phyloP scores from a whole-genome alignment of 495 filamentous ascomycete species.

The Neurospora sp. region DNA sequence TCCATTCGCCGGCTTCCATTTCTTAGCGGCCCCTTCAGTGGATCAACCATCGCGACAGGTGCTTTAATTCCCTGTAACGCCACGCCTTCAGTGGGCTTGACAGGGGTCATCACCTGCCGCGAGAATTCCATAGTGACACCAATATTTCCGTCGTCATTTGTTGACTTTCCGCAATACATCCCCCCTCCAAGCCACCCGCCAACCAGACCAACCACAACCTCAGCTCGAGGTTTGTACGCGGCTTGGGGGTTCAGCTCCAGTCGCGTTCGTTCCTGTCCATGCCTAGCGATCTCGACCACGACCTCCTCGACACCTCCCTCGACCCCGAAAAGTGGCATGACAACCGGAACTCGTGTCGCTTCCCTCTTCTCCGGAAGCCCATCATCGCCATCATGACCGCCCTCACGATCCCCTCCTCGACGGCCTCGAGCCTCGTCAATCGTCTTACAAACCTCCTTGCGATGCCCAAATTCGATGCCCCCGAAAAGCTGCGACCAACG shows the following conservation, averaged over 20 bases:
- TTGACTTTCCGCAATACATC: neutral
- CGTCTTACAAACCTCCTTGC: neutral
- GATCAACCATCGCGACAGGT: neutral
- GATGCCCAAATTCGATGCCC: neutral
- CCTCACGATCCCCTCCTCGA: neutral
- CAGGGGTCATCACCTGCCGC: neutral
- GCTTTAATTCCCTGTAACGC: neutral
- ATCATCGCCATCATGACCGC: neutral
- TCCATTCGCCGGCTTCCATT: neutral
- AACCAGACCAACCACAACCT: neutral
- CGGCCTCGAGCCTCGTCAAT: neutral
- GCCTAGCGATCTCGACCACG: neutral
- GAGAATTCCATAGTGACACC: neutral
- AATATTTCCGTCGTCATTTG: neutral
- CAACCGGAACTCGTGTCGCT: neutral
- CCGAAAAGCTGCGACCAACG: constrained; percentile 25
- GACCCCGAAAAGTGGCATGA: neutral
- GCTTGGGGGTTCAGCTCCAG: neutral
- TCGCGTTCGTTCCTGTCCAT: neutral
- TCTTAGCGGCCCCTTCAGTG: neutral
- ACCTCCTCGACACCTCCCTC: neutral
- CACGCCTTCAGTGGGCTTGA: neutral
- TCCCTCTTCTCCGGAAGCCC: neutral
- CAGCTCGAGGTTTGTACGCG: neutral
- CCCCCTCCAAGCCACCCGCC: neutral